These are phyloP conservation scores for Russula compacta DNA, from an alignment of 768 basidiomycete species.

Conservation along the genomic window DNA sequence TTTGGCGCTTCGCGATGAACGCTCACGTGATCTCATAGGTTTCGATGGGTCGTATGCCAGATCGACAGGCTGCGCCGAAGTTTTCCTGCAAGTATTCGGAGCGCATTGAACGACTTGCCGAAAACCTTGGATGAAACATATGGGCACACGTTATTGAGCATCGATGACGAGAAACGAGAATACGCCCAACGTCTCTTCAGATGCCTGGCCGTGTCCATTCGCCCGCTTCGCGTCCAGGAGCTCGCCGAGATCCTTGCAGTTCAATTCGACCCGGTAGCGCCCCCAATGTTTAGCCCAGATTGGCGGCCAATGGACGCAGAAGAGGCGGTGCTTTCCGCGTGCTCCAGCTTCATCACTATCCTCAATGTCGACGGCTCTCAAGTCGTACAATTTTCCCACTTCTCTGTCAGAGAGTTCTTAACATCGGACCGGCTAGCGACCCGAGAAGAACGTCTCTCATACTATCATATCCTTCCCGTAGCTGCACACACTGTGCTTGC, in stretches of 20 bases:
- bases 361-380: neutral
- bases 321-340: neutral
- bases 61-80: neutral
- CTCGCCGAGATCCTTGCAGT: constrained; percentile 6
- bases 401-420: neutral
- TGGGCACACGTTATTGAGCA: neutral
- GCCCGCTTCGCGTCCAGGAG: neutral
- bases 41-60: constrained; percentile 4
- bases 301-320: neutral
- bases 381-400: neutral
- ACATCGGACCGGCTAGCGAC: neutral
- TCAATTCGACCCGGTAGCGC: neutral
- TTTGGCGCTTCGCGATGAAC: too few species aligned
- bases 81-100: neutral
- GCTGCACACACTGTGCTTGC: neutral
- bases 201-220: neutral
- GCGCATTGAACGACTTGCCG: neutral
- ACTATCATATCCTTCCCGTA: neutral
- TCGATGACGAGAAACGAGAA: neutral
- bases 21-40: neutral
- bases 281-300: neutral
- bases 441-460: neutral
- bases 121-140: constrained; percentile 1
- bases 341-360: neutral
- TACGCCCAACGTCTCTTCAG: constrained; percentile 5